phyloP scores from a whole-genome alignment of 805 yeast genomes.

The Ogataea paradorogensis region DNA sequence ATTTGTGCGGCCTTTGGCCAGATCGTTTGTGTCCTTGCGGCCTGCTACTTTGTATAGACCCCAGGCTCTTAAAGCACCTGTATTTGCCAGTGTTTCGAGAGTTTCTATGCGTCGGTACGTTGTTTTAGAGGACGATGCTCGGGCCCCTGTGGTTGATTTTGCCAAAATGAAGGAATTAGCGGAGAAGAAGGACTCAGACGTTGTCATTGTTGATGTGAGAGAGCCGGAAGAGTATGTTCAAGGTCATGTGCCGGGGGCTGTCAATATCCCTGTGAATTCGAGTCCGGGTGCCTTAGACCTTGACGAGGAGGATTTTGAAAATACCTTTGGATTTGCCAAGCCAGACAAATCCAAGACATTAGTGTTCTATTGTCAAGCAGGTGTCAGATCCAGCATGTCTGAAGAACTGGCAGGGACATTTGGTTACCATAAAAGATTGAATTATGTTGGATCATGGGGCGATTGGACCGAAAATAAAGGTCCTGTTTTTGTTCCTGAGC shows the following conservation, averaged over 20 bases:
- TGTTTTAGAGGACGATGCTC: constrained; percentile 30
- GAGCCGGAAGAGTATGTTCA: constrained; percentile 75
- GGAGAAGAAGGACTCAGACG: constrained; percentile 40
- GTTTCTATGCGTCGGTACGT: constrained; percentile 18
- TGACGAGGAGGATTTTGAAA: constrained; percentile 72
- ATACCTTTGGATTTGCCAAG: constrained; percentile 76
- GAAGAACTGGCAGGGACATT: constrained; percentile 88
- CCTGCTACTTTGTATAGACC: background rate
- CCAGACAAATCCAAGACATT: constrained; percentile 70
- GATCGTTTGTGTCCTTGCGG: background rate
- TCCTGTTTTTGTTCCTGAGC: constrained; percentile 21
- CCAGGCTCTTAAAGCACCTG: background rate
- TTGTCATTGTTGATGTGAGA: constrained; percentile 81
- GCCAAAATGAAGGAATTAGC: constrained; percentile 40
- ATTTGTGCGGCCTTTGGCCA: constrained; percentile 5
- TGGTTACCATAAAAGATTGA: constrained; percentile 82
- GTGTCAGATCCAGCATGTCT: constrained; percentile 86
- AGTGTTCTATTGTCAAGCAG: constrained; percentile 89
- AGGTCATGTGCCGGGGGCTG: constrained; percentile 80
- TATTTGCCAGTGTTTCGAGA: background rate
- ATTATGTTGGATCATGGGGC: constrained; percentile 81
- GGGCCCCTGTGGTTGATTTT: constrained; percentile 32
- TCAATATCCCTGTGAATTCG: constrained; percentile 86
- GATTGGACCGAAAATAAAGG: constrained; percentile 68
- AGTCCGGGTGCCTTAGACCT: constrained; percentile 91